phyloP scores from a whole-genome alignment of 2,329 filamentous ascomycete species.

The Waltergamsia citrina region DNA sequence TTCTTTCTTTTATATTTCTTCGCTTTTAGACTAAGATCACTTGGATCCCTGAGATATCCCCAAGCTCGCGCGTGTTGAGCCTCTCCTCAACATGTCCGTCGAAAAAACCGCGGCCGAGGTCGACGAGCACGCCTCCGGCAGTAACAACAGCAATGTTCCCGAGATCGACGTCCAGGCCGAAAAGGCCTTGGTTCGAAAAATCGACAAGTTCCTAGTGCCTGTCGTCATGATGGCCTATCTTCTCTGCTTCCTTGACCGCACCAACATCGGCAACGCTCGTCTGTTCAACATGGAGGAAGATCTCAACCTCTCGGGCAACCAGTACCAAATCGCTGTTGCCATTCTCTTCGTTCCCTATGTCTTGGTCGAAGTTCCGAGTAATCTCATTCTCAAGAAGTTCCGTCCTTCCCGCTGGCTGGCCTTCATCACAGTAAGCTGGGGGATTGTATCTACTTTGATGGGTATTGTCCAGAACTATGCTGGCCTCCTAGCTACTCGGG shows the following conservation, averaged over 20 bases:
- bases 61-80: too few species aligned
- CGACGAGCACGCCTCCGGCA: too few species aligned
- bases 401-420: conserved; percentile 54
- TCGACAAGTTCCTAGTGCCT: conserved; percentile 55
- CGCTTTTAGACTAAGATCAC: too few species aligned
- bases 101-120: too few species aligned
- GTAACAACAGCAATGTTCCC: too few species aligned
- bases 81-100: too few species aligned
- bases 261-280: conserved; percentile 65
- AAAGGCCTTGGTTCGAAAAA: conserved; percentile 50
- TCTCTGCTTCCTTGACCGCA: conserved; percentile 66
- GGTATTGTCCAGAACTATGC: conserved; percentile 59
- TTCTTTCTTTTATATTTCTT: too few species aligned
- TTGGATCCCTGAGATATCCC: too few species aligned
- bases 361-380: conserved; percentile 54
- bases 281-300: conserved; percentile 58
- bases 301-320: conserved; percentile 45
- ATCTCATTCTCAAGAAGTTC: conserved; percentile 53
- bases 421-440: conserved; percentile 56
- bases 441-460: conserved; percentile 58
- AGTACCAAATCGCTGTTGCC: conserved; percentile 61
- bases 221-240: conserved; percentile 62
- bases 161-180: conserved; percentile 20
- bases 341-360: conserved; percentile 59
- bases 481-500: conserved; percentile 55